Evolutionary conservation across 2,329 filamentous ascomycete genomes (phyloP).

Genomic region (Fusarium incarnatum): DNA sequence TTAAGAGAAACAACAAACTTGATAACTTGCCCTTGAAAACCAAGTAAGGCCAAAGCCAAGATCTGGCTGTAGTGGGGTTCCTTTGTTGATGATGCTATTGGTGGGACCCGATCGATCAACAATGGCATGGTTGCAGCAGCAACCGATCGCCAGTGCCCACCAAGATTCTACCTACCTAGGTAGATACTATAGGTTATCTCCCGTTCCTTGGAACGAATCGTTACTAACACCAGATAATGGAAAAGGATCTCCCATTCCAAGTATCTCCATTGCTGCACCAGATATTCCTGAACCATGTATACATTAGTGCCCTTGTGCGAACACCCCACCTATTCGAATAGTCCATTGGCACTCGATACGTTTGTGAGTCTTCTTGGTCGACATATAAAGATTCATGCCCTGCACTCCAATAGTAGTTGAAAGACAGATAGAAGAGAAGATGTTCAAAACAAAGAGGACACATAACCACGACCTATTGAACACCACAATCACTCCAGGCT

Average conservation of each 20-base stretch:
- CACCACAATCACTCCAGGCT: not conserved
- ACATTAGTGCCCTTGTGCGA: not conserved
- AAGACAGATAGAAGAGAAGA: not conserved
- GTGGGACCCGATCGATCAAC: conserved; percentile 5
- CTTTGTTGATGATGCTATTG: conserved; percentile 16
- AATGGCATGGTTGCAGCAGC: conserved; percentile 20
- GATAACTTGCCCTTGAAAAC: not conserved
- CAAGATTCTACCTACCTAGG: not conserved
- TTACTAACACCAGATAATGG: not conserved
- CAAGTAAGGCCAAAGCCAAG: not conserved
- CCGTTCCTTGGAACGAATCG: not conserved
- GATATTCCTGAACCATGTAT: not conserved
- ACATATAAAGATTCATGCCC: not conserved
- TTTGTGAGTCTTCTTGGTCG: not conserved
- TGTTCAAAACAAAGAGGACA: not conserved
- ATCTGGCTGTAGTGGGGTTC: conserved; percentile 14
- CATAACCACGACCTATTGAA: not conserved
- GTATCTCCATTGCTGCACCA: not conserved
- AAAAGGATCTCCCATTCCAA: not conserved
- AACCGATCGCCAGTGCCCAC: conserved; percentile 6
- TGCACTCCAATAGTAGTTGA: not conserved
- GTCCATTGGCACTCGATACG: too few relatives aligned
- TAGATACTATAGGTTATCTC: not conserved
- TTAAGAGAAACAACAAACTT: not conserved
- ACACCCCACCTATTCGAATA: not conserved